Evolutionary conservation across 768 basidiomycete species (phyloP).

Genomic region (Phylloporus arenicola): DNA sequence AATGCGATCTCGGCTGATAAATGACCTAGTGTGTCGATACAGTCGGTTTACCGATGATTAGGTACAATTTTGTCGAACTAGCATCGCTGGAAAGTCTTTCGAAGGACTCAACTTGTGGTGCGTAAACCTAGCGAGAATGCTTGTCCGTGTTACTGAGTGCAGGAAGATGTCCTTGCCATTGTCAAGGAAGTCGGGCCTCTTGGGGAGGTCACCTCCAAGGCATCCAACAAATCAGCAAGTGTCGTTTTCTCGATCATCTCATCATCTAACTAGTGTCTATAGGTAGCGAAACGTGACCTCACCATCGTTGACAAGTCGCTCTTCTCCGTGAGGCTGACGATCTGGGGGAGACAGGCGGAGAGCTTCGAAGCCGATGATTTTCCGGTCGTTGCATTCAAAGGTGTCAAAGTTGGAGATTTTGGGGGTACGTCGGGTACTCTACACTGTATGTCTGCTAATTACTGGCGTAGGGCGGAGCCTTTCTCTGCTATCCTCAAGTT

Average conservation of each 20-base stretch:
- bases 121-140: slow-evolving; percentile 17
- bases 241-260: neutral
- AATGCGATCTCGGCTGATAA: slow-evolving; percentile 1
- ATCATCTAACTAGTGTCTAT: slow-evolving; percentile 3
- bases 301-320: slow-evolving; percentile 80
- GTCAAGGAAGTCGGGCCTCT: slow-evolving; percentile 74
- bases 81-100: slow-evolving; percentile 52
- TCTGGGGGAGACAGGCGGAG: slow-evolving; percentile 97
- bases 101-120: slow-evolving; percentile 85
- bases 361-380: slow-evolving; percentile 53
- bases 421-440: slow-evolving; percentile 45
- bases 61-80: slow-evolving; percentile 76
- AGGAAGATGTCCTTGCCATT: slow-evolving; percentile 78
- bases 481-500: slow-evolving; percentile 76
- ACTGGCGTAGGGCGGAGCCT: slow-evolving; percentile 62
- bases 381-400: slow-evolving; percentile 89
- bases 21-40: slow-evolving; percentile 71
- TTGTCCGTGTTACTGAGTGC: neutral
- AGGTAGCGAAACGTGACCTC: slow-evolving; percentile 89
- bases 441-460: slow-evolving; percentile 6
- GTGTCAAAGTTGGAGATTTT: slow-evolving; percentile 89
- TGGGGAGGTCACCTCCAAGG: slow-evolving; percentile 68
- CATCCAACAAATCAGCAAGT: slow-evolving; percentile 54
- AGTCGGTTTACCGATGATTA: slow-evolving; percentile 69
- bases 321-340: slow-evolving; percentile 74